Percentiles rank a stretch among this genome's conserved stretches.
phyloP scores from a whole-genome alignment of 176 grass and related monocot genomes.

The Dactylis glomerata region DNA sequence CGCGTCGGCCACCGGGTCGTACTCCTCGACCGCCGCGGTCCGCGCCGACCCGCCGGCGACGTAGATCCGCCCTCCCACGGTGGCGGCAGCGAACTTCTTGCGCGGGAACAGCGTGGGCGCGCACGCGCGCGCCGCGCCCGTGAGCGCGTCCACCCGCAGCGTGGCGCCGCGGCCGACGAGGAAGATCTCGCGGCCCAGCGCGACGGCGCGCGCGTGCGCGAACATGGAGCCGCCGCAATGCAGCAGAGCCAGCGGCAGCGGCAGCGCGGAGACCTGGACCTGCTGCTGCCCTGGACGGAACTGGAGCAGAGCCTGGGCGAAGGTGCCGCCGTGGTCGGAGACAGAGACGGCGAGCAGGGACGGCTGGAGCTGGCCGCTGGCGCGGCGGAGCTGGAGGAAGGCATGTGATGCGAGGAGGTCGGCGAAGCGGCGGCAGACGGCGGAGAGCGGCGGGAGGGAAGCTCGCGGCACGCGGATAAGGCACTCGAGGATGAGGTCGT shows the following conservation, averaged over 20 bases:
- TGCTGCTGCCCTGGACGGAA: not conserved
- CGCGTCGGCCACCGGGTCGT: slow-evolving; percentile 56
- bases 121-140: slow-evolving; percentile 48
- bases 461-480: not conserved
- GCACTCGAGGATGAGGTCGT: slow-evolving; percentile 32
- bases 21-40: slow-evolving; percentile 76
- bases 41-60: slow-evolving; percentile 68
- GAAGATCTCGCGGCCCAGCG: slow-evolving; percentile 46
- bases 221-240: slow-evolving; percentile 20
- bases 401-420: slow-evolving; percentile 2
- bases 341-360: slow-evolving; percentile 42
- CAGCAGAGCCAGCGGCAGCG: slow-evolving; percentile 22
- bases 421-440: slow-evolving; percentile 8
- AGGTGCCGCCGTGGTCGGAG: not conserved
- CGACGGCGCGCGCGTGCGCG: slow-evolving; percentile 60
- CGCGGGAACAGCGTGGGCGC: slow-evolving; percentile 52
- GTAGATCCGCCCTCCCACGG: slow-evolving; percentile 58
- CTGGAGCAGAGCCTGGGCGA: slow-evolving; percentile 18
- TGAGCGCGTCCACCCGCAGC: slow-evolving; percentile 52
- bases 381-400: slow-evolving; percentile 50
- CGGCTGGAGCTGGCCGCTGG: slow-evolving; percentile 43
- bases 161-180: slow-evolving; percentile 13
- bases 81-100: slow-evolving; percentile 30
- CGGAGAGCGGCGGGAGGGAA: not conserved
- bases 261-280: slow-evolving; percentile 17